Conservation (phyloP, 2,329 filamentous ascomycete species). For the Amylocarpus encephaloides region DNA sequence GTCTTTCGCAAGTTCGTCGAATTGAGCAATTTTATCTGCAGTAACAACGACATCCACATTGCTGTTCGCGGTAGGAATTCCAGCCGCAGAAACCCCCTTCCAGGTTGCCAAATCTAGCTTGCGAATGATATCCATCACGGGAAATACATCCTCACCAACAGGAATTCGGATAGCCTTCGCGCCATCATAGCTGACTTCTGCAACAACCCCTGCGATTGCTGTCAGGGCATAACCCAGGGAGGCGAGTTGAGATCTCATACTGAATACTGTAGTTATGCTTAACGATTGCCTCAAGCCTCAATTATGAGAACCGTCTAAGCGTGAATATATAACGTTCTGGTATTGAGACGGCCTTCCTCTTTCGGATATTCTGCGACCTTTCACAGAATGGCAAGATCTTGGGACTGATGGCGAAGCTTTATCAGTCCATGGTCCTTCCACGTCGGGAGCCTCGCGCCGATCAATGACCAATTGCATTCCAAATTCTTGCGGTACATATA, state of each 20-base stretch:
- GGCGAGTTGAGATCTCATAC: slow-evolving; percentile 5
- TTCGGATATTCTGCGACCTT: not conserved
- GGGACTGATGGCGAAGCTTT: not conserved
- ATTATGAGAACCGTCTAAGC: too few species aligned
- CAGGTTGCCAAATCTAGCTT: slow-evolving; percentile 33
- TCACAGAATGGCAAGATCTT: not conserved
- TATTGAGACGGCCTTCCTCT: not conserved
- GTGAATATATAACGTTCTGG: not conserved
- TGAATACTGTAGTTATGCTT: not conserved
- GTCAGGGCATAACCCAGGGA: not conserved
- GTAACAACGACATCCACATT: slow-evolving; percentile 39
- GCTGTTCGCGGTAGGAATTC: slow-evolving; percentile 18
- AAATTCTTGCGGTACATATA: not conserved
- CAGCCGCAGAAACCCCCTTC: slow-evolving; percentile 29
- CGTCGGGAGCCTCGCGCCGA: not conserved
- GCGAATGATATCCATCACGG: slow-evolving; percentile 32
- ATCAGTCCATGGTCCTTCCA: slow-evolving; percentile 4
- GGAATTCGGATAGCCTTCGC: slow-evolving; percentile 37
- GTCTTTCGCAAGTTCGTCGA: slow-evolving; percentile 32
- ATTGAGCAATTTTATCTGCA: slow-evolving; percentile 33
- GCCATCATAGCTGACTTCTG: slow-evolving; percentile 35
- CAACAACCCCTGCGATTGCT: slow-evolving; percentile 1
- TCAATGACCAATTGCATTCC: not conserved
- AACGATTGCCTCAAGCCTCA: not conserved
- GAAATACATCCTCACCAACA: slow-evolving; percentile 29